These are phyloP conservation scores for Plasmodium sp. DNA, from an alignment of 169 alveolate genomes.

Conservation along the genomic window DNA sequence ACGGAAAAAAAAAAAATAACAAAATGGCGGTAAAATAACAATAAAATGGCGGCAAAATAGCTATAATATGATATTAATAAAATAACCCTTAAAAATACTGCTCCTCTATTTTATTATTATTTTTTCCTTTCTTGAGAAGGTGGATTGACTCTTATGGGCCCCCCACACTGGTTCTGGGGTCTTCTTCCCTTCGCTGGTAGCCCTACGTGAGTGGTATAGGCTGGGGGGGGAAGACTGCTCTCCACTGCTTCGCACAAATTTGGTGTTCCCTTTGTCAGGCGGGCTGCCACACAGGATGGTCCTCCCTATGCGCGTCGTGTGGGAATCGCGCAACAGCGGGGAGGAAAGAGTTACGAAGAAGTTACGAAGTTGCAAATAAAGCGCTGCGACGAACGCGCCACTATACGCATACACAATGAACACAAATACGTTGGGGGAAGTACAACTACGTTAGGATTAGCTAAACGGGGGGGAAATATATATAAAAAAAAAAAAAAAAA, in stretches of 20 bases:
- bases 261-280: background rate
- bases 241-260: background rate
- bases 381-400: background rate
- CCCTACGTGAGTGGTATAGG: background rate
- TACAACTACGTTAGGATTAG: background rate
- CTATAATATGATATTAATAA: background rate
- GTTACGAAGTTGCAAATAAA: background rate
- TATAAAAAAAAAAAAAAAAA: too few relatives aligned
- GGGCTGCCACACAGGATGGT: background rate
- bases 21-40: background rate
- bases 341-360: background rate
- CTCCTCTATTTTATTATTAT: background rate
- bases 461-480: background rate
- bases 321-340: background rate
- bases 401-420: background rate
- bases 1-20: background rate
- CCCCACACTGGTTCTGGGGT: background rate
- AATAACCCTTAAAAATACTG: background rate
- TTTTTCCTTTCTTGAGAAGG: background rate
- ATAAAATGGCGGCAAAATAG: background rate
- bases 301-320: background rate
- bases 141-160: background rate
- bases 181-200: background rate
- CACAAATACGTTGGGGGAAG: background rate
- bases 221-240: background rate